phyloP scores from a whole-genome alignment of 2,329 filamentous ascomycete genomes.

The Botrytis byssoidea region DNA sequence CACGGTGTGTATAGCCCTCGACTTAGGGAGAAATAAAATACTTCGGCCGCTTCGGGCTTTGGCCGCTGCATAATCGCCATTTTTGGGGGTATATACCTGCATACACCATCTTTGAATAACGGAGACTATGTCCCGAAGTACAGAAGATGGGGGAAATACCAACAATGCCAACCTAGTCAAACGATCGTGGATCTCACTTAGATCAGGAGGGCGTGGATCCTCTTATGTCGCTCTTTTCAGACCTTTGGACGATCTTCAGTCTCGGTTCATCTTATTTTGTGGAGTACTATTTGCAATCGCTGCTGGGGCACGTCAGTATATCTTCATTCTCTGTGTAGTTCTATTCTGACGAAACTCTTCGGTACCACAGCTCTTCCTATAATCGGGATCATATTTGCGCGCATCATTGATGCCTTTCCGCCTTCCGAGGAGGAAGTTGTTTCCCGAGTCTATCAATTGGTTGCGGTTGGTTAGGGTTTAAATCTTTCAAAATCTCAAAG shows the following conservation, averaged over 20 bases:
- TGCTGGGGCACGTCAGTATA: background rate
- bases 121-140: background rate
- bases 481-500: background rate
- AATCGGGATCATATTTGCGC: slow-evolving; percentile 62
- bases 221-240: slow-evolving; percentile 50
- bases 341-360: background rate
- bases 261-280: slow-evolving; percentile 40
- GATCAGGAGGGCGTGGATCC: slow-evolving; percentile 22
- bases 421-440: slow-evolving; percentile 46
- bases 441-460: slow-evolving; percentile 44
- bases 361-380: slow-evolving; percentile 51
- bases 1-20: background rate
- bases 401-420: slow-evolving; percentile 59
- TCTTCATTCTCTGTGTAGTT: background rate
- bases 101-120: background rate
- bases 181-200: background rate
- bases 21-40: background rate
- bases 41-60: too few relatives aligned
- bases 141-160: background rate
- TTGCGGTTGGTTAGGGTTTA: slow-evolving; percentile 27
- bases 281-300: slow-evolving; percentile 34
- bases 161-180: background rate
- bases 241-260: slow-evolving; percentile 44
- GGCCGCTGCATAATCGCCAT: background rate
- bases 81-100: background rate